Evolutionary conservation across 495 filamentous ascomycete genomes (phyloP).

Genomic region (Penicillium diatomitis): DNA sequence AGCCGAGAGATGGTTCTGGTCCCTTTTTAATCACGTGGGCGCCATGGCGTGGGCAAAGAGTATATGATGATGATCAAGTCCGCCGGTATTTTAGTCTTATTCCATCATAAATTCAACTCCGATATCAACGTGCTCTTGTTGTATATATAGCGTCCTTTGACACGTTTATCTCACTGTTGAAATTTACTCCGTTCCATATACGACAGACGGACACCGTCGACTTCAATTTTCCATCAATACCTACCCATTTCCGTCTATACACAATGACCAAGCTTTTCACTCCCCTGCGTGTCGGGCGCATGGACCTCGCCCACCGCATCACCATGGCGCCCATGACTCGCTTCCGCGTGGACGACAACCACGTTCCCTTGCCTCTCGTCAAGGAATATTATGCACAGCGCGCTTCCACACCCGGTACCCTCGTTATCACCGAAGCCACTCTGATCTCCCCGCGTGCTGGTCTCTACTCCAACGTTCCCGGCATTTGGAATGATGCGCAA

Average conservation of each 20-base stretch:
- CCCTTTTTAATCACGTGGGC: no score
- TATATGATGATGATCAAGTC: no score
- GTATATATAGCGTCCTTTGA: no score
- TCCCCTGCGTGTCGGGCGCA: slow-evolving; percentile 38
- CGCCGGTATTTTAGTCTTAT: no score
- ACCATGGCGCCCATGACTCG: slow-evolving; percentile 44
- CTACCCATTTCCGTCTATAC: neutral
- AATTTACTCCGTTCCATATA: no score
- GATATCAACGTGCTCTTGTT: no score
- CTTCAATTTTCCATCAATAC: neutral
- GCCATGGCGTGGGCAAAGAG: no score
- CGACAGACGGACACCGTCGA: no score
- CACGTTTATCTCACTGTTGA: no score
- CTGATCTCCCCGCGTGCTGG: slow-evolving; percentile 49
- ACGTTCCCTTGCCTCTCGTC: slow-evolving; percentile 29
- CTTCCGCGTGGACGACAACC: slow-evolving; percentile 36
- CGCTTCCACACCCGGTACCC: slow-evolving; percentile 36
- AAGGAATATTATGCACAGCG: slow-evolving; percentile 47
- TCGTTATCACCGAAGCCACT: slow-evolving; percentile 53
- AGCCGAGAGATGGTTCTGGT: no score
- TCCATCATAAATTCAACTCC: no score
- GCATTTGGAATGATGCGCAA: slow-evolving; percentile 54
- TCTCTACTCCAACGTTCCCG: slow-evolving; percentile 47
- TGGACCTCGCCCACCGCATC: slow-evolving; percentile 40
- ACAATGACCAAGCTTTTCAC: slow-evolving; percentile 37